Evolutionary conservation across 345 rosid species (phyloP), one percentile per base, ranked within the genome.

Genomic region (Isatis tinctoria): DNA sequence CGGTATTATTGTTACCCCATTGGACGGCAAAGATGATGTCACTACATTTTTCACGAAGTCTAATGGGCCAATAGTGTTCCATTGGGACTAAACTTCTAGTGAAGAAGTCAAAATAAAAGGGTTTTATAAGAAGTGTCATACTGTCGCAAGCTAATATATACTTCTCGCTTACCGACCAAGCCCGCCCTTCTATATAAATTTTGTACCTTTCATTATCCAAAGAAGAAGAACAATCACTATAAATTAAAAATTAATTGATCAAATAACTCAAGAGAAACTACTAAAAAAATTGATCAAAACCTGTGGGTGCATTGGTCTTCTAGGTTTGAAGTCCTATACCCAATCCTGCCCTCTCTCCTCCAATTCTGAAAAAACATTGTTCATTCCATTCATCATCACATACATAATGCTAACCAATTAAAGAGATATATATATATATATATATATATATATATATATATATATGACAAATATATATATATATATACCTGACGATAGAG

Each of bases 121-220:
- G 79, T 17, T 57, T 79, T 12, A 85, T 53, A 39, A 70, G 61
- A 30, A 85, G 62, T 10, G 83, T 72, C 78, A 80, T 77, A 1
- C 85, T 72, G 37, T 85, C 82, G 33, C 88, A 85, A 27, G 86
- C 88, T 67, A 85, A 16, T 10, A 81, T 83, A 27, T 85, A 83
- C 61, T 85, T 85, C 71, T 79, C 81, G 30, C 88, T 85, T 68
- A 85, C 86, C 3, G 88, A 85, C 88, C 86, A 85, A 5, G 82
- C 83, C 53, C 60, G 51, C 54, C 88, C 88, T 74, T 85, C 86
- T 56, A 85, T 36, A 18, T 85, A 85, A 13, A 85, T 77, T 65
- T 85, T 85, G 47, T 85, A 85, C 78, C 88, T 53, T 62, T 32
- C 27, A 63, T 4, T 22, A 52, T 62, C 58, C 41, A 12, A 69